Percentiles rank a stretch among this genome's conserved stretches.
phyloP scores from a whole-genome alignment of 2,329 filamentous ascomycete species.

The Fusarium sp. region DNA sequence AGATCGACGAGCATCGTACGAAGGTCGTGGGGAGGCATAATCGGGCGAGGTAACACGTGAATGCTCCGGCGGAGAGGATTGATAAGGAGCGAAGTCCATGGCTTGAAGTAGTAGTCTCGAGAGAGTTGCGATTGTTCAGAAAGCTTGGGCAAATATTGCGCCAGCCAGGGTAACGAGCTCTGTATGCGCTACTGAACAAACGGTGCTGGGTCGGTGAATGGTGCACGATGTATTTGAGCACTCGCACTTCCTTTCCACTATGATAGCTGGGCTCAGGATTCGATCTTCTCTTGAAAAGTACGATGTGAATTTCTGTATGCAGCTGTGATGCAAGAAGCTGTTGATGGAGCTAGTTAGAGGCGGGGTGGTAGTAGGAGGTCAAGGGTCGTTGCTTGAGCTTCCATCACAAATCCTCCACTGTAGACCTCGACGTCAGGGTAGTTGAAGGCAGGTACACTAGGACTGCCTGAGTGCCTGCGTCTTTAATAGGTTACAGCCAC shows the following conservation, averaged over 20 bases:
- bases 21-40: slow-evolving; percentile 63
- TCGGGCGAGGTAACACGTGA: slow-evolving; percentile 81
- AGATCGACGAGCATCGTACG: slow-evolving; percentile 65
- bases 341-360: slow-evolving; percentile 7
- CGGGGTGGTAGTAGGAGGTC: slow-evolving; percentile 27
- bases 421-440: not conserved
- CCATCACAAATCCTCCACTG: not conserved
- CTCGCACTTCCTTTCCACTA: not conserved
- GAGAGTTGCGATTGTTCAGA: not conserved
- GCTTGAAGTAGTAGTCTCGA: slow-evolving; percentile 34
- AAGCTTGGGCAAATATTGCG: not conserved
- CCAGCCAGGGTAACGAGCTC: not conserved
- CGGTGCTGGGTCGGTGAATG: not conserved
- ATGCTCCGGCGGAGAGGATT: slow-evolving; percentile 89
- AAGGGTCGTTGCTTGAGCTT: slow-evolving; percentile 25
- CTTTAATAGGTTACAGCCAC: slow-evolving; percentile 29
- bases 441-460: not conserved
- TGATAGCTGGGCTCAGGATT: not conserved
- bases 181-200: not conserved
- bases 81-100: slow-evolving; percentile 98
- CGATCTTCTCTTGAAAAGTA: not conserved
- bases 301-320: not conserved
- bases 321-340: not conserved
- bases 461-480: slow-evolving; percentile 1
- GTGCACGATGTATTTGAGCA: not conserved